These are phyloP conservation scores for Solanum chilense DNA, from an alignment of 257 asterid species.

Conservation along the genomic window DNA sequence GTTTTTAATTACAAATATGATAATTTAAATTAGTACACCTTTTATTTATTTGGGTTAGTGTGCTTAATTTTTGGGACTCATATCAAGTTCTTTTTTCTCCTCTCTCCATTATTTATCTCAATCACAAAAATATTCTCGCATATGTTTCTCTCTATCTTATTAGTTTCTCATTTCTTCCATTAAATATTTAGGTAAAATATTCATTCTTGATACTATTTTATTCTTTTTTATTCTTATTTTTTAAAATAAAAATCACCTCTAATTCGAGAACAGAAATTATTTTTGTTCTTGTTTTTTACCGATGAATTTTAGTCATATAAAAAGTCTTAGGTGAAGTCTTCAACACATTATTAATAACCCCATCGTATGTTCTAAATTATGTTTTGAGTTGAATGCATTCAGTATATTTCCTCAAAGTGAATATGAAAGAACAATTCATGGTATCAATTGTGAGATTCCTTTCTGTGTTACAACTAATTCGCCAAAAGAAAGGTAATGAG, in stretches of 20 bases:
- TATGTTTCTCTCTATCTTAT: background rate
- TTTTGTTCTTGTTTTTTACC: too few species aligned
- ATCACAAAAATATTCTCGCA: background rate
- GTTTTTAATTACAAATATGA: too few species aligned
- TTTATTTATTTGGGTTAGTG: background rate
- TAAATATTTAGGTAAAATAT: background rate
- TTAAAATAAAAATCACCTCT: background rate
- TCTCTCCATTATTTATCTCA: background rate
- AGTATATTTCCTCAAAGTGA: background rate
- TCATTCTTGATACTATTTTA: background rate
- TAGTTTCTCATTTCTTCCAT: background rate
- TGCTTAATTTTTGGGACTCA: background rate
- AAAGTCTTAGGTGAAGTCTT: background rate
- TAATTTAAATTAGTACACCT: background rate
- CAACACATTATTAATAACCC: background rate
- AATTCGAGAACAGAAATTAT: background rate
- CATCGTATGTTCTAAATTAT: too few species aligned
- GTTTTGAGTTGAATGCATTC: background rate
- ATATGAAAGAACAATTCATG: background rate
- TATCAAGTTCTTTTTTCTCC: background rate
- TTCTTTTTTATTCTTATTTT: too few species aligned
- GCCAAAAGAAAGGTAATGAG: background rate
- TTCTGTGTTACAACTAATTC: background rate
- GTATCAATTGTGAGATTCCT: background rate
- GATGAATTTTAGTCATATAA: too few species aligned